These are phyloP conservation scores for Selenicereus undatus DNA, from an alignment of 148 eudicot species.

Conservation along the genomic window DNA sequence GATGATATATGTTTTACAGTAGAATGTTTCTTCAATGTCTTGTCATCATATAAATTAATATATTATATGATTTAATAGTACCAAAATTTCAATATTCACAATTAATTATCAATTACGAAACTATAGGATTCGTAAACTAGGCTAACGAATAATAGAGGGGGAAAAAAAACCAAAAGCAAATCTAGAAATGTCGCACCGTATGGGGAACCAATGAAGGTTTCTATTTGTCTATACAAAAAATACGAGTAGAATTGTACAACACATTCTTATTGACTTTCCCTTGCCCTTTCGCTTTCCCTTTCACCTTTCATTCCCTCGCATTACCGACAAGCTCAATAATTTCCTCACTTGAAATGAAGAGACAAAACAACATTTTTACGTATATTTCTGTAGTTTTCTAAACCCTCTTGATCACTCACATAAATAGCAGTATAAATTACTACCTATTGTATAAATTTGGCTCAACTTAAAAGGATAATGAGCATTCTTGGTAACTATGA, in stretches of 20 bases:
- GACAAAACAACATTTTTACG: no score
- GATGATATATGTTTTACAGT: no score
- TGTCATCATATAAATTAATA: no score
- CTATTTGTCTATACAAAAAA: constrained; percentile 19
- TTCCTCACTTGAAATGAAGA: neutral
- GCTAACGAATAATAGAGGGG: no score
- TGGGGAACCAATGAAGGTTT: constrained; percentile 4
- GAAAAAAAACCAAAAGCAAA: no score
- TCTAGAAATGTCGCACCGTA: neutral
- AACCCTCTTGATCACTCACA: neutral
- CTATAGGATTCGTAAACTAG: no score
- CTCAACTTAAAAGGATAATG: neutral
- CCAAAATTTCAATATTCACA: no score
- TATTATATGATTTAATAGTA: no score
- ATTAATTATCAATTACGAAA: no score
- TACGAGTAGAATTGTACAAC: neutral
- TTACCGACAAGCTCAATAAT: neutral
- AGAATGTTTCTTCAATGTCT: no score
- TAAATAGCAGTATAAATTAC: neutral
- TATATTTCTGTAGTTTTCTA: no score
- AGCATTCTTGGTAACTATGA: no score
- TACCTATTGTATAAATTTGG: neutral
- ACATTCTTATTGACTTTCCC: neutral
- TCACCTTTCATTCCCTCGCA: neutral
- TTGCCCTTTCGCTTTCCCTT: neutral